Evolutionary conservation across 352 stramenopile genomes (phyloP).

Genomic region (Globisporangium alternatum): DNA sequence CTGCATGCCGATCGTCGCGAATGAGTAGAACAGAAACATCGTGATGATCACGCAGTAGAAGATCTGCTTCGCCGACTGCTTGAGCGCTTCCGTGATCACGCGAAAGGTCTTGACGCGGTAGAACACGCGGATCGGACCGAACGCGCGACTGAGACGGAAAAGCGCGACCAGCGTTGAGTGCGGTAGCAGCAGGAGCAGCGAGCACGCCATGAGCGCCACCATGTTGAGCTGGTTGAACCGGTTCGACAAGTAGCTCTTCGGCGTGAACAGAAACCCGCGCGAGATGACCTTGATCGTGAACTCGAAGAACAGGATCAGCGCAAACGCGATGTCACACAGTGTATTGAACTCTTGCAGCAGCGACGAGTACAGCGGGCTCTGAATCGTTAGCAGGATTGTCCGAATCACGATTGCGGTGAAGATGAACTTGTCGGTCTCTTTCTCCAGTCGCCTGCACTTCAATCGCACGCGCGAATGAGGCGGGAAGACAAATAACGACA

Average conservation of each 20-base stretch:
- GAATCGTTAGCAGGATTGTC: slow-evolving; percentile 66
- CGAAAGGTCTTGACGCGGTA: slow-evolving; percentile 83
- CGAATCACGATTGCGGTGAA: slow-evolving; percentile 78
- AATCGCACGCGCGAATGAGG: slow-evolving; percentile 65
- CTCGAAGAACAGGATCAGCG: slow-evolving; percentile 73
- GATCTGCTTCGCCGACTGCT: slow-evolving; percentile 72
- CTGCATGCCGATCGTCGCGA: slow-evolving; percentile 84
- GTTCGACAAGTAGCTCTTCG: slow-evolving; percentile 78
- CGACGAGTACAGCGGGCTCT: slow-evolving; percentile 74
- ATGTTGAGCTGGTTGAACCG: slow-evolving; percentile 86
- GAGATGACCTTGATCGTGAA: slow-evolving; percentile 83
- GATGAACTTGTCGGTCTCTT: slow-evolving; percentile 85
- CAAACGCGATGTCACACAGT: slow-evolving; percentile 70
- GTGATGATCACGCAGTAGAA: slow-evolving; percentile 80
- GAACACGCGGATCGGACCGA: slow-evolving; percentile 83
- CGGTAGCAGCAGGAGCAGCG: slow-evolving; percentile 62
- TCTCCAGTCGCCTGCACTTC: slow-evolving; percentile 66
- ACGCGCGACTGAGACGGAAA: slow-evolving; percentile 72
- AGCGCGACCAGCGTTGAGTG: slow-evolving; percentile 73
- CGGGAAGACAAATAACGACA: slow-evolving; percentile 77
- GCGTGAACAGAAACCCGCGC: slow-evolving; percentile 74
- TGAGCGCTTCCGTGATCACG: slow-evolving; percentile 79
- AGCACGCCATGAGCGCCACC: slow-evolving; percentile 74
- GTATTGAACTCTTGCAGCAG: slow-evolving; percentile 81
- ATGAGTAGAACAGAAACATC: slow-evolving; percentile 81